A percentile compares a stretch with the other conserved stretches of the same genome.
phyloP scores from a whole-genome alignment of 2,329 filamentous ascomycete genomes.

The Scedosporium apiospermum region DNA sequence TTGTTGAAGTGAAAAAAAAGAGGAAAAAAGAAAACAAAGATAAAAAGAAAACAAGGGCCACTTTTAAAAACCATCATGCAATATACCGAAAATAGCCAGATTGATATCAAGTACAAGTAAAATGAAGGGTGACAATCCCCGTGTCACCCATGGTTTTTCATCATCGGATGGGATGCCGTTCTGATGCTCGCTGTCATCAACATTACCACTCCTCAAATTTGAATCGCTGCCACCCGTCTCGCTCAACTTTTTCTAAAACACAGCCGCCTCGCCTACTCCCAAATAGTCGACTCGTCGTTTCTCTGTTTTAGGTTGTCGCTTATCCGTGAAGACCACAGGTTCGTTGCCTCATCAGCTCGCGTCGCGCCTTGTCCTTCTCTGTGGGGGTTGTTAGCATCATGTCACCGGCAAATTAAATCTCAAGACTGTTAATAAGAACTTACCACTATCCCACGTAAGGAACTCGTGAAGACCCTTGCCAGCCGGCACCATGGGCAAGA shows the following conservation, averaged over 20 bases:
- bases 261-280: not conserved
- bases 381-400: slow-evolving; percentile 23
- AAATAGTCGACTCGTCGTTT: not conserved
- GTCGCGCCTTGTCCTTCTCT: slow-evolving; percentile 60
- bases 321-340: slow-evolving; percentile 41
- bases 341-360: slow-evolving; percentile 56
- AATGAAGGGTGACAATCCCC: not conserved
- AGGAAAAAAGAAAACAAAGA: not conserved
- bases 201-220: not conserved
- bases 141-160: not conserved
- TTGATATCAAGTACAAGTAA: slow-evolving; percentile 2
- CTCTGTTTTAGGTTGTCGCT: not conserved
- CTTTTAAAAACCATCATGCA: not conserved
- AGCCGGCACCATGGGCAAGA: slow-evolving; percentile 94
- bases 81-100: slow-evolving; percentile 2
- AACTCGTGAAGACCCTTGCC: slow-evolving; percentile 88
- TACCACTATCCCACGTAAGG: slow-evolving; percentile 74
- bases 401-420: not conserved
- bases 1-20: not conserved
- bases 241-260: not conserved
- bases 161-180: not conserved
- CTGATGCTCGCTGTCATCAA: not conserved
- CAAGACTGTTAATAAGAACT: slow-evolving; percentile 19
- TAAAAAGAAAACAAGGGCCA: not conserved
- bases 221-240: not conserved